These are phyloP conservation scores for Fusarium gaditjirri DNA, from an alignment of 2,329 filamentous ascomycete species.

Conservation along the genomic window DNA sequence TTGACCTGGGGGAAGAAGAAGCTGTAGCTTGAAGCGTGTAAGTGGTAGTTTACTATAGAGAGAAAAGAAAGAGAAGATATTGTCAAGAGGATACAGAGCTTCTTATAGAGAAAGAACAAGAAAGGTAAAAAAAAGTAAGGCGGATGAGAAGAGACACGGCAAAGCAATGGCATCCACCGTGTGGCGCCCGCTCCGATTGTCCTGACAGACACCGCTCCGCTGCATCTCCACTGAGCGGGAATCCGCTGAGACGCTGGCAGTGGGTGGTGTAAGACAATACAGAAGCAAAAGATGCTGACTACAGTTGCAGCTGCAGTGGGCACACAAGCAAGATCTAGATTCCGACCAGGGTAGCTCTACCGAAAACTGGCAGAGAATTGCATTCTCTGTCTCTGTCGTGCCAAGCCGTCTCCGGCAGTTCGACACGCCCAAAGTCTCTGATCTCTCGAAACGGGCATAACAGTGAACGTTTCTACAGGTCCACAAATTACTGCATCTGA, in stretches of 20 bases:
- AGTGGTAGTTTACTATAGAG: background rate
- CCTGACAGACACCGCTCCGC: conserved; percentile 29
- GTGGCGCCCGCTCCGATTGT: conserved; percentile 21
- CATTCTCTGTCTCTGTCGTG: conserved; percentile 1
- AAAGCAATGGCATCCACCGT: background rate
- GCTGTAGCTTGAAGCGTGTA: background rate
- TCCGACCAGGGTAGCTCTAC: conserved; percentile 4
- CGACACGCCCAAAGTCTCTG: background rate
- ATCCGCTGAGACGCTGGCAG: background rate
- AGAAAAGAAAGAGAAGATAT: background rate
- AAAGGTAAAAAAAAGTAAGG: background rate
- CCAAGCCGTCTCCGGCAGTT: conserved; percentile 23
- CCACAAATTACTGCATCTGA: conserved; percentile 25
- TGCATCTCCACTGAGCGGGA: conserved; percentile 25
- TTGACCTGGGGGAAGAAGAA: background rate
- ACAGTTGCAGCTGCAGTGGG: background rate
- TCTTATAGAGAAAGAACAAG: conserved; percentile 39
- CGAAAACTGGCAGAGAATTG: conserved; percentile 19
- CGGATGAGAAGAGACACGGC: background rate
- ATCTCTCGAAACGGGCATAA: conserved; percentile 27
- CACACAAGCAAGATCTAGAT: background rate
- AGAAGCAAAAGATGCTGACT: background rate
- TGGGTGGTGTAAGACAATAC: conserved; percentile 5
- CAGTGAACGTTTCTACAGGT: background rate
- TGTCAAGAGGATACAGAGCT: conserved; percentile 27